Evolutionary conservation across 805 yeast species (phyloP).

Genomic region (Candida broadrunensis): DNA sequence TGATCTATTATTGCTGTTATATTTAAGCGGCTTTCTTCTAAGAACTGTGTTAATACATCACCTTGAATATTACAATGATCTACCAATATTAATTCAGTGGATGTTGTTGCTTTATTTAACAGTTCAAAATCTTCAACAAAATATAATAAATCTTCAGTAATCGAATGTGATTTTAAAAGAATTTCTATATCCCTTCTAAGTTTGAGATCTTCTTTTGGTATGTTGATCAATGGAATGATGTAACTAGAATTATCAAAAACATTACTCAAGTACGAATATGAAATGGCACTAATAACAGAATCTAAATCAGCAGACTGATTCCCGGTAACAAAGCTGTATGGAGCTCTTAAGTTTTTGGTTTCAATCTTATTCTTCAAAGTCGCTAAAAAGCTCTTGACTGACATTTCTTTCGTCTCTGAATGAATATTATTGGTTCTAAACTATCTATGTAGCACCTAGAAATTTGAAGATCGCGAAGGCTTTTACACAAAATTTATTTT

Average conservation of each 20-base stretch:
- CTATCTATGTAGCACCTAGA: too few relatives aligned
- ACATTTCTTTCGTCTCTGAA: slow-evolving; percentile 14
- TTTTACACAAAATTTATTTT: too few relatives aligned
- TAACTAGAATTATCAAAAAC: slow-evolving; percentile 25
- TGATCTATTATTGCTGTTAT: slow-evolving; percentile 66
- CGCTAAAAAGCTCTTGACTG: slow-evolving; percentile 22
- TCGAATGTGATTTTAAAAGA: slow-evolving; percentile 46
- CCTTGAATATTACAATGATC: slow-evolving; percentile 79
- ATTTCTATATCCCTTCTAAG: slow-evolving; percentile 69
- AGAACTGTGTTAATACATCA: slow-evolving; percentile 26
- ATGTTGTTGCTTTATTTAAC: slow-evolving; percentile 1
- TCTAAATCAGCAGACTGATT: slow-evolving; percentile 89
- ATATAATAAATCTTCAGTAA: slow-evolving; percentile 49
- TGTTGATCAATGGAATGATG: slow-evolving; percentile 72
- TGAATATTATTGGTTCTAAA: too few relatives aligned
- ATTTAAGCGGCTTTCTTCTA: slow-evolving; percentile 17
- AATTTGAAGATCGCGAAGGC: too few relatives aligned
- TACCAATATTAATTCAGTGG: slow-evolving; percentile 47
- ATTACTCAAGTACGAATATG: slow-evolving; percentile 61
- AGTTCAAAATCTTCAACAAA: slow-evolving; percentile 64
- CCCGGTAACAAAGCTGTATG: slow-evolving; percentile 57
- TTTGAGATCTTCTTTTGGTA: slow-evolving; percentile 60
- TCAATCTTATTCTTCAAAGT: slow-evolving; percentile 15
- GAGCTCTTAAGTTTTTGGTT: slow-evolving; percentile 8
- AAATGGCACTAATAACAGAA: slow-evolving; percentile 74